These are phyloP conservation scores for Thecaphora thlaspeos DNA, from an alignment of 1,284 basidiomycete genomes.

Conservation along the genomic window DNA sequence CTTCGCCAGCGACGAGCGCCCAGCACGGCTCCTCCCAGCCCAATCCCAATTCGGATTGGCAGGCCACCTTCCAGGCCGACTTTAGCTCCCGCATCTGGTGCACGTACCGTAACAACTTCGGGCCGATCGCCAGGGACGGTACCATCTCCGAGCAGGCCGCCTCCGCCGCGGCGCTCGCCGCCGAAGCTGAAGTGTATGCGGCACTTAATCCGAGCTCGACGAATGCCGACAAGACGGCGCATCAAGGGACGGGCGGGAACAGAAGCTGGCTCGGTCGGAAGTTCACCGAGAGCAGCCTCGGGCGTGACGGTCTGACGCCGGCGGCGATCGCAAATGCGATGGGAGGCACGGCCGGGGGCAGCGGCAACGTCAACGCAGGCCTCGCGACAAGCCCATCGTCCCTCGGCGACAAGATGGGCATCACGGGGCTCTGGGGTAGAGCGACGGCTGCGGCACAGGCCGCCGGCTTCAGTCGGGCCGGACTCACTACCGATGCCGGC, in stretches of 20 bases:
- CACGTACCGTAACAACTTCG: slow-evolving; percentile 53
- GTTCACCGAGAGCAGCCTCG: slow-evolving; percentile 14
- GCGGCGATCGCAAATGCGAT: neutral
- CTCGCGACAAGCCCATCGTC: slow-evolving; percentile 19
- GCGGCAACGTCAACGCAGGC: slow-evolving; percentile 2
- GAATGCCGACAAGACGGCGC: too few species aligned
- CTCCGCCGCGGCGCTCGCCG: slow-evolving; percentile 23
- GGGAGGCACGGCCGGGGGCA: slow-evolving; percentile 1
- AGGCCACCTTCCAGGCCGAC: slow-evolving; percentile 30
- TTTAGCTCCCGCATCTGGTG: slow-evolving; percentile 53
- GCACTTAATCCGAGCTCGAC: too few species aligned
- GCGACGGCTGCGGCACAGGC: slow-evolving; percentile 49
- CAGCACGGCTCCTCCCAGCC: neutral
- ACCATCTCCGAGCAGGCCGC: slow-evolving; percentile 49
- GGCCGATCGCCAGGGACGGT: slow-evolving; percentile 52
- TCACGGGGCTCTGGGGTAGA: slow-evolving; percentile 43
- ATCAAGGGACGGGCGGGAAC: slow-evolving; percentile 5
- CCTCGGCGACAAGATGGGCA: slow-evolving; percentile 50
- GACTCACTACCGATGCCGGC: slow-evolving; percentile 86
- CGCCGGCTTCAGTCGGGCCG: slow-evolving; percentile 55
- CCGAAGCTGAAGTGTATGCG: neutral
- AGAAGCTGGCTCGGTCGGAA: slow-evolving; percentile 34
- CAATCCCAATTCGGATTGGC: slow-evolving; percentile 1
- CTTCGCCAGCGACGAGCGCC: slow-evolving; percentile 27
- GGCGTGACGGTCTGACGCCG: slow-evolving; percentile 10